Percentiles rank a stretch among this genome's conserved stretches.
These are phyloP conservation scores for Colletotrichum lindemuthianum DNA, from an alignment of 2,329 filamentous ascomycete species.

Conservation along the genomic window DNA sequence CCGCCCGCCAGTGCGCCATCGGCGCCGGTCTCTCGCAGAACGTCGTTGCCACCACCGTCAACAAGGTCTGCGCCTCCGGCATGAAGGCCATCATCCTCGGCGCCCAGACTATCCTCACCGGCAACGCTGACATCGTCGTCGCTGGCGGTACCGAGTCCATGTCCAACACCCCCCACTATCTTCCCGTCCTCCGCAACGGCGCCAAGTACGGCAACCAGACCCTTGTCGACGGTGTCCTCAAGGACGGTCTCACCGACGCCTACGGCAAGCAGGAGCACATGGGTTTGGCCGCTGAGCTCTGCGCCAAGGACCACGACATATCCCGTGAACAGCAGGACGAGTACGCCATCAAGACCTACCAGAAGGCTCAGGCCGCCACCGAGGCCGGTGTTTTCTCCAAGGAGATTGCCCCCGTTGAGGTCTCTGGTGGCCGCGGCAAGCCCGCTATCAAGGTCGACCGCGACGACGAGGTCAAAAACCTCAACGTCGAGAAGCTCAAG, in stretches of 20 bases:
- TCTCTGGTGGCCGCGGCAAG: constrained; percentile 90
- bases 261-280: constrained; percentile 95
- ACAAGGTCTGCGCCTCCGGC: constrained; percentile 98
- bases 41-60: constrained; percentile 90
- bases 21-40: constrained; percentile 84
- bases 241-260: constrained; percentile 93
- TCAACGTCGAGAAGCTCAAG: constrained; percentile 85
- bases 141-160: constrained; percentile 97
- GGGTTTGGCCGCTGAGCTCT: constrained; percentile 93
- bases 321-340: constrained; percentile 89
- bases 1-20: constrained; percentile 92
- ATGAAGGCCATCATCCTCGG: constrained; percentile 95
- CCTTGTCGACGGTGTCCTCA: constrained; percentile 89
- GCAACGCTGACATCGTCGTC: constrained; percentile 91
- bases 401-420: constrained; percentile 91
- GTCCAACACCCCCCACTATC: constrained; percentile 97
- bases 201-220: constrained; percentile 94
- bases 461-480: constrained; percentile 97
- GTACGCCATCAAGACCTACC: constrained; percentile 94
- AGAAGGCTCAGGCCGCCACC: constrained; percentile 89
- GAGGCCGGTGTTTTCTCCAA: constrained; percentile 82
- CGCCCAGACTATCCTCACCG: constrained; percentile 96
- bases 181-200: constrained; percentile 84
- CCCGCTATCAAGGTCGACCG: constrained; percentile 80
- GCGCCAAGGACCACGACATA: constrained; percentile 84